These are phyloP conservation scores for Climacium dendroides DNA, from an alignment of 225 moss, liverwort and hornwort species.

Conservation along the genomic window DNA sequence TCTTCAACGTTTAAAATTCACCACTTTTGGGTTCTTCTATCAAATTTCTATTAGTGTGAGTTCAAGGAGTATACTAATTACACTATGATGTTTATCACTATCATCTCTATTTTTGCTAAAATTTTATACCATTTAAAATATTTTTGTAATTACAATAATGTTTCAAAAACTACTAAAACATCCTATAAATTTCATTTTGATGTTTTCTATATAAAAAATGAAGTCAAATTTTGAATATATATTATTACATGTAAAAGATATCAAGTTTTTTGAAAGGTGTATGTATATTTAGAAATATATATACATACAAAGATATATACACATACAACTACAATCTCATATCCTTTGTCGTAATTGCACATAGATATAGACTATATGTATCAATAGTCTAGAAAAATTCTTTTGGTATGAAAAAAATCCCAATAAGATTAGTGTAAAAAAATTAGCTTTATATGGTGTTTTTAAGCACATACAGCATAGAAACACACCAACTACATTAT, in stretches of 20 bases:
- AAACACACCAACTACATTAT: fast-evolving
- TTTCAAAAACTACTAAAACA: too few species aligned
- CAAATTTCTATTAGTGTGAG: not conserved
- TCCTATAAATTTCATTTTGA: not conserved
- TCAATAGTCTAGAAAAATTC: fast-evolving
- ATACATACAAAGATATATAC: not conserved
- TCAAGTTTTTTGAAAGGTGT: too few species aligned
- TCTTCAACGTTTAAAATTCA: not conserved
- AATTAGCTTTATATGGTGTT: fast-evolving
- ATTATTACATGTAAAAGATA: not conserved
- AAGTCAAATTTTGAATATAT: not conserved
- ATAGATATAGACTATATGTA: too few species aligned
- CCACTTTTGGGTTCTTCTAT: not conserved
- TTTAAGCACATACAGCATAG: not conserved
- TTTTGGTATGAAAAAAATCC: not conserved
- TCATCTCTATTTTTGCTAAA: not conserved
- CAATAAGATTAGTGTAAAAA: not conserved
- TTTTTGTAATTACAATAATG: not conserved
- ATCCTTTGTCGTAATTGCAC: not conserved
- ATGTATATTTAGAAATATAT: not conserved
- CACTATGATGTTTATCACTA: not conserved
- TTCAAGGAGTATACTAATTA: not conserved
- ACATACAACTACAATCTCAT: not conserved
- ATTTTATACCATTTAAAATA: not conserved
- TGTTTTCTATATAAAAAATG: not conserved